These are phyloP conservation scores for Pichia inconspicua DNA, from an alignment of 1,139 yeast species.

Conservation along the genomic window DNA sequence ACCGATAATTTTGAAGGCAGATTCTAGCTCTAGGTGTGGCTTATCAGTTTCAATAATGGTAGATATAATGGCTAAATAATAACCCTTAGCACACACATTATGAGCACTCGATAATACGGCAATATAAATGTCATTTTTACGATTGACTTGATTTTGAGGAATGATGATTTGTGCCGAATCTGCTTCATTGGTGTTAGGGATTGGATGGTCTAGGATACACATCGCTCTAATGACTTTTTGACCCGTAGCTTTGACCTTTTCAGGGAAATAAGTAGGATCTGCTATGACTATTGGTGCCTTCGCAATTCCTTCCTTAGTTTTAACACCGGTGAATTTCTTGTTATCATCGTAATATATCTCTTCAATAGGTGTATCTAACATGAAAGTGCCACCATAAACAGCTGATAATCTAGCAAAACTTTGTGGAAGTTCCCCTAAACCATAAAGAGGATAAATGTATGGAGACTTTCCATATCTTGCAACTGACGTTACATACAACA, in stretches of 20 bases:
- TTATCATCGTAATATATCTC: slow-evolving; percentile 69
- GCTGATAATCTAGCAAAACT: slow-evolving; percentile 97
- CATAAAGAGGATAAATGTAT: slow-evolving; percentile 90
- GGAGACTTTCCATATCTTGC: slow-evolving; percentile 96
- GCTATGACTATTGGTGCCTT: slow-evolving; percentile 93
- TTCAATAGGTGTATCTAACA: slow-evolving; percentile 94
- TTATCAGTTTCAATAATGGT: slow-evolving; percentile 91
- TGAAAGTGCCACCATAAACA: slow-evolving; percentile 96
- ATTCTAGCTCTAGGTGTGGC: slow-evolving; percentile 88
- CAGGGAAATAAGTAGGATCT: slow-evolving; percentile 97
- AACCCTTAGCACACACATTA: slow-evolving; percentile 85
- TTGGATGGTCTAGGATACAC: slow-evolving; percentile 85
- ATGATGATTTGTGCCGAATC: slow-evolving; percentile 92
- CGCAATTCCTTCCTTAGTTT: slow-evolving; percentile 86
- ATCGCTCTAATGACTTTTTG: slow-evolving; percentile 89
- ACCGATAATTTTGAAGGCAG: slow-evolving; percentile 90
- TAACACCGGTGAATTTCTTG: slow-evolving; percentile 75
- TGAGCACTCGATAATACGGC: slow-evolving; percentile 88
- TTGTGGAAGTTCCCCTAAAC: slow-evolving; percentile 96
- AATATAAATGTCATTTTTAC: slow-evolving; percentile 90
- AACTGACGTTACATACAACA: slow-evolving; percentile 81
- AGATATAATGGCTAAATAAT: slow-evolving; percentile 87
- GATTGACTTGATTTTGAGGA: slow-evolving; percentile 91
- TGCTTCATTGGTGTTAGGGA: slow-evolving; percentile 72
- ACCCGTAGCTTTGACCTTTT: slow-evolving; percentile 77